phyloP scores from a whole-genome alignment of 2,329 filamentous ascomycete genomes.

The Sporothrix curviconia region DNA sequence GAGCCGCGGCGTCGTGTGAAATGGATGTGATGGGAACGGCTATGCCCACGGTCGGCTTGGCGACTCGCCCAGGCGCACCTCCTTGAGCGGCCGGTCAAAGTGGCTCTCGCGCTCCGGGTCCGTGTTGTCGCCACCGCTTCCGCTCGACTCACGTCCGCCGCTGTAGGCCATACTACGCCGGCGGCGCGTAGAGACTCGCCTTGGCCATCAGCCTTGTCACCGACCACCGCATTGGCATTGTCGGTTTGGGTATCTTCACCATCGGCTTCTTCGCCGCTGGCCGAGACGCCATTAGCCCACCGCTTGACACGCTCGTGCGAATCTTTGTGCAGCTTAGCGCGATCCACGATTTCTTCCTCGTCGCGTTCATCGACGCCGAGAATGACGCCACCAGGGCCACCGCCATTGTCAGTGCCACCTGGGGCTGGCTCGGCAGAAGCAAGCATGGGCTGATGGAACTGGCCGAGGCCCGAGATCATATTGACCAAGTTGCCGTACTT shows the following conservation, averaged over 20 bases:
- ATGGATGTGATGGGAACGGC: constrained; percentile 53
- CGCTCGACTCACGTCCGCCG: constrained; percentile 4
- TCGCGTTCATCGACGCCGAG: neutral
- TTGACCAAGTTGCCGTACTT: constrained; percentile 89
- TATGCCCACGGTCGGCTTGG: constrained; percentile 89
- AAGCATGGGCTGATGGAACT: constrained; percentile 82
- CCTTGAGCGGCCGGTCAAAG: constrained; percentile 80
- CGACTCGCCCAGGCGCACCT: constrained; percentile 87
- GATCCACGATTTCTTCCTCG: constrained; percentile 2
- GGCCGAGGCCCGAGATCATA: constrained; percentile 87
- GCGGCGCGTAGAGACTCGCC: neutral
- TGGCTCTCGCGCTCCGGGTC: constrained; percentile 60
- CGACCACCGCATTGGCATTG: no score
- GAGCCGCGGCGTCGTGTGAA: constrained; percentile 28
- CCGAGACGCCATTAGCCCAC: constrained; percentile 74
- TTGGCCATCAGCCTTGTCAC: neutral
- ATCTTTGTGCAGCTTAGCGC: constrained; percentile 34
- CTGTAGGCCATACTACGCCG: neutral
- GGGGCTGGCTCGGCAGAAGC: constrained; percentile 43
- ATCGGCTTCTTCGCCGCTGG: neutral
- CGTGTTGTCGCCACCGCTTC: constrained; percentile 31
- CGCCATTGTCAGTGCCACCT: neutral
- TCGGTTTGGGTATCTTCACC: no score
- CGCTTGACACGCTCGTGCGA: constrained; percentile 70
- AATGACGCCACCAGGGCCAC: neutral